Conservation (phyloP, 805 yeast genomes). For the Wickerhamomyces sydowiorum region DNA sequence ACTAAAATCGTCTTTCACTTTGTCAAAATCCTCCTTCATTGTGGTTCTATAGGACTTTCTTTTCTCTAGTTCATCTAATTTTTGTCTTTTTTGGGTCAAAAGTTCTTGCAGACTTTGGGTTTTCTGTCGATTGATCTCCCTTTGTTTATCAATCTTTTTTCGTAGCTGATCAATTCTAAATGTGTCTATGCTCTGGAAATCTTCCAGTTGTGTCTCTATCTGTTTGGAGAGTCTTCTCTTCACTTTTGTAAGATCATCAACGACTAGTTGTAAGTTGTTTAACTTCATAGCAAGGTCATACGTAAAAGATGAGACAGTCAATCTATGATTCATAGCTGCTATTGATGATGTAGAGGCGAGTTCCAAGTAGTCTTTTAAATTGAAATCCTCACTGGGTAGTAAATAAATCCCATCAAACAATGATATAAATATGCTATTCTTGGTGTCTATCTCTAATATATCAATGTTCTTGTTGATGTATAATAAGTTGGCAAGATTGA, state of each 20-base stretch:
- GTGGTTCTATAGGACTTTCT: background rate
- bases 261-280: conserved; percentile 31
- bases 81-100: conserved; percentile 5
- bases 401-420: conserved; percentile 26
- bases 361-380: conserved; percentile 6
- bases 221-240: conserved; percentile 10
- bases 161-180: conserved; percentile 5
- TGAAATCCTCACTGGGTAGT: conserved; percentile 7
- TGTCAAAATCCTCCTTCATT: background rate
- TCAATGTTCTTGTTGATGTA: conserved; percentile 27
- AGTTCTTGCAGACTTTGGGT: conserved; percentile 9
- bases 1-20: conserved; percentile 12
- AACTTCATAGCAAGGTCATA: conserved; percentile 38
- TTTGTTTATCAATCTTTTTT: conserved; percentile 3
- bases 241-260: conserved; percentile 25
- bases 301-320: conserved; percentile 22
- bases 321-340: background rate
- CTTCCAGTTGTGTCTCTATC: conserved; percentile 8
- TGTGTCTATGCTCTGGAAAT: background rate
- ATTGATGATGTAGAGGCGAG: conserved; percentile 1
- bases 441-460: conserved; percentile 11
- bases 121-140: background rate
- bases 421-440: conserved; percentile 21
- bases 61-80: conserved; percentile 4
- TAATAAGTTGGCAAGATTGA: conserved; percentile 25